Base-by-base conservation (phyloP, 345 rosid species). In the Citrus medica region DNA sequence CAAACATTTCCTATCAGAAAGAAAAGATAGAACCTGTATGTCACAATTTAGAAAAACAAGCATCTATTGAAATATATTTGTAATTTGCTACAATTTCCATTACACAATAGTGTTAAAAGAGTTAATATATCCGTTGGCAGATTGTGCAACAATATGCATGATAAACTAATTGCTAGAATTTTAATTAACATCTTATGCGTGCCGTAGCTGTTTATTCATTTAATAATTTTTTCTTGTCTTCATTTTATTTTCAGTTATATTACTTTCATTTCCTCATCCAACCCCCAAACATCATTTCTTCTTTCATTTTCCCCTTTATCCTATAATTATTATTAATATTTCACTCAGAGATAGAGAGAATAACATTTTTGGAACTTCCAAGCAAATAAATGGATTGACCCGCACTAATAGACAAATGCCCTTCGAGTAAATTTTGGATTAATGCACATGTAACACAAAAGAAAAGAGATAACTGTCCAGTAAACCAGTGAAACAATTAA, bases 1-100 rank as follows among this genome's bases (percentile, higher is more conserved):
- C 99, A 79, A 96, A 96, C 98, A 96, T 94, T 87, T 94, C 99
- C 99, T 96, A 77, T 35, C 25, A 53, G 58, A 35, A 87, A n/a
- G 51, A 64, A 55, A 75, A 33, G 71, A 77, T 19, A 28, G 61
- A 70, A 56, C 10, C 28, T 9, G 33, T 33, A 33, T 7, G 62
- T 67, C 37, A 53, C 75, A 51, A 75, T 64, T 70, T 56, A 69
- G 33, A n/a, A 55, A 24, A 68, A 21, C 19, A 56, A 32, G 63
- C 19, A 46, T 56, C 56, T 4, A 71, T 30, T 22, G 42, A 82
- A 25, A n/a, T 66, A 9, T 8, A 33, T 35, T 33, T n/a, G 7
- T 21, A 66, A 21, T 33, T 35, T 21, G 25, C 69, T 16, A 74
- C 48, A 73, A 30, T 65, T 53, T 73, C 46, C 40, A 37, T 25